These are phyloP conservation scores for Earliella scabrosa DNA, from an alignment of 1,284 basidiomycete genomes.

Conservation along the genomic window DNA sequence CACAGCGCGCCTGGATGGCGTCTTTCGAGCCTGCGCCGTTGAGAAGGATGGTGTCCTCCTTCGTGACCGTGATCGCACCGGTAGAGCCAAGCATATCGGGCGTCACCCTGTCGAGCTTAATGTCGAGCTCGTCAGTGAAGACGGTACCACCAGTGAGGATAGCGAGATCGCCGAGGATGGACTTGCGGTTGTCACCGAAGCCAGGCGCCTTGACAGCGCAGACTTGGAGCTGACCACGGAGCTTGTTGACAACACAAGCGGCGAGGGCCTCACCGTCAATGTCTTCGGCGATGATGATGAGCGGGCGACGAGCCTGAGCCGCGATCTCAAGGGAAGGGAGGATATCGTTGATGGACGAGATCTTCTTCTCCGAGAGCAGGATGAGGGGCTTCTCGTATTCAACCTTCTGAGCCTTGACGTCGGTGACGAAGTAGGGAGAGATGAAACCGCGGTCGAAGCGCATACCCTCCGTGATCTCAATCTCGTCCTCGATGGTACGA, in stretches of 20 bases:
- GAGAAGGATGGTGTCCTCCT: conserved; percentile 97
- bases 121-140: conserved; percentile 98
- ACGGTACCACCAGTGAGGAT: conserved; percentile 98
- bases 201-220: conserved; percentile 96
- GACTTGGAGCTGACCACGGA: conserved; percentile 94
- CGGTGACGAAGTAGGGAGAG: conserved; percentile 98
- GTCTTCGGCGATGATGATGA: conserved; percentile 97
- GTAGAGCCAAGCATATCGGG: conserved; percentile 91
- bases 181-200: conserved; percentile 99
- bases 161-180: conserved; percentile 94
- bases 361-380: conserved; percentile 98
- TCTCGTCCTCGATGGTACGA: conserved; percentile 96
- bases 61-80: conserved; percentile 93
- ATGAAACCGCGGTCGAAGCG: conserved; percentile 99
- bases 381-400: conserved; percentile 98
- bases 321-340: conserved; percentile 93
- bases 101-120: conserved; percentile 94
- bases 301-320: conserved; percentile 88
- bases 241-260: conserved; percentile 98
- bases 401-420: conserved; percentile 96
- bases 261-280: conserved; percentile 97
- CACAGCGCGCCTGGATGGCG: conserved; percentile 86
- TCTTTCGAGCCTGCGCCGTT: conserved; percentile 93
- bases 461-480: conserved; percentile 99
- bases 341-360: conserved; percentile 93